A percentile compares a stretch with the other conserved stretches of the same genome.
Conservation (phyloP, 441 rosid genomes). For the Mallotus repandus region DNA sequence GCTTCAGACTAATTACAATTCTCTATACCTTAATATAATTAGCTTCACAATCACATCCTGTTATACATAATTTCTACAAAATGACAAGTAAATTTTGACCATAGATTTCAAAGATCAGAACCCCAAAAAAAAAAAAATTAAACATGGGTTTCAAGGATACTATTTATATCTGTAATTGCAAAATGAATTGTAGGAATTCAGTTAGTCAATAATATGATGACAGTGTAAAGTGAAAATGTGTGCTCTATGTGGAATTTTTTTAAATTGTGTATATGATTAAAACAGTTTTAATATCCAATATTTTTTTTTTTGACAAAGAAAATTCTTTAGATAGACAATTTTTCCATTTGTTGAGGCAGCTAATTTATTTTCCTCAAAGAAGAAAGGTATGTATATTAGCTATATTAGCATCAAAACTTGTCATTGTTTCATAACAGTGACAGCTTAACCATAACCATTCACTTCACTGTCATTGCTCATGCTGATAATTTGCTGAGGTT, state of each 20-base stretch:
- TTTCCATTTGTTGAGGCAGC: slow-evolving; percentile 20
- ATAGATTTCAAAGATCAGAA: background rate
- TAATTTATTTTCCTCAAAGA: slow-evolving; percentile 4
- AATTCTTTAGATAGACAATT: slow-evolving; percentile 18
- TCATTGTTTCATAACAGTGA: slow-evolving; percentile 51
- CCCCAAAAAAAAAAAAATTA: background rate
- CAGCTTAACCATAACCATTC: slow-evolving; percentile 45
- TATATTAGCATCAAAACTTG: slow-evolving; percentile 29
- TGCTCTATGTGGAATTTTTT: slow-evolving; percentile 10
- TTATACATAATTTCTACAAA: background rate
- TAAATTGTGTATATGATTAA: slow-evolving; percentile 20
- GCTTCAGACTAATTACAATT: background rate
- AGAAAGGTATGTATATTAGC: background rate
- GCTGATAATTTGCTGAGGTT: slow-evolving; percentile 19
- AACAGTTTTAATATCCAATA: slow-evolving; percentile 16
- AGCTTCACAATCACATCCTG: slow-evolving; percentile 17
- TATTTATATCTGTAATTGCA: background rate
- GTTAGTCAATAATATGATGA: slow-evolving; percentile 14
- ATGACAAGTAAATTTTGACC: slow-evolving; percentile 18
- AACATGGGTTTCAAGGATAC: background rate
- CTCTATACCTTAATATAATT: background rate
- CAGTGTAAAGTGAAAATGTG: slow-evolving; percentile 9
- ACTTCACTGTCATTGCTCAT: slow-evolving; percentile 26
- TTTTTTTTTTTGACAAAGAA: background rate
- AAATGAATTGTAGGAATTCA: slow-evolving; percentile 4